Conservation (phyloP, 2,329 filamentous ascomycete species). For the Diaporthe ilicicola region DNA sequence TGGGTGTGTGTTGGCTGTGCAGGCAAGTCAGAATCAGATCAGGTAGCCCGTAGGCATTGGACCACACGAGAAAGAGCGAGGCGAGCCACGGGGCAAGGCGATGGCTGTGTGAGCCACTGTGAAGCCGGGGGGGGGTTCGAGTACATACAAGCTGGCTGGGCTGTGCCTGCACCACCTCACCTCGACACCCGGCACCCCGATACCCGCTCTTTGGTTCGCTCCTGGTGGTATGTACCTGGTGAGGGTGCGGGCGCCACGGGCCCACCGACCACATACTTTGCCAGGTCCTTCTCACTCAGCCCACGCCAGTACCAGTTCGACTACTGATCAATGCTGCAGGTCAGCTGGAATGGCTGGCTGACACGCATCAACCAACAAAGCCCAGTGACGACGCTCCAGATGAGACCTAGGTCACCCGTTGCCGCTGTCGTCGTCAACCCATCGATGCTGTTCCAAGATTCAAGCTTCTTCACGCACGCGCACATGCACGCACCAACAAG, state of each 20-base stretch:
- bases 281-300: slow-evolving; percentile 6
- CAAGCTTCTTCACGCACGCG: background rate
- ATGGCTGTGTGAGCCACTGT: slow-evolving; percentile 14
- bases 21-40: slow-evolving; percentile 1
- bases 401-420: too few relatives aligned
- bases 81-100: background rate
- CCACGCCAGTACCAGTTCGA: background rate
- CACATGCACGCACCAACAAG: background rate
- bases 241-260: background rate
- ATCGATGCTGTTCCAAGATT: background rate
- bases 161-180: slow-evolving; percentile 11
- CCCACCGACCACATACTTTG: slow-evolving; percentile 1
- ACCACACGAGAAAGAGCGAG: background rate
- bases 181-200: background rate
- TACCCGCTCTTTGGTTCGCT: slow-evolving; percentile 1
- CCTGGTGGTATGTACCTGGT: background rate
- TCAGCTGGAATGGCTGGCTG: background rate
- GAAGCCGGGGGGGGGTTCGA: background rate
- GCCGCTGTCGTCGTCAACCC: background rate
- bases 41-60: background rate
- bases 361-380: background rate
- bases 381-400: too few relatives aligned
- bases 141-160: background rate
- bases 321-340: background rate
- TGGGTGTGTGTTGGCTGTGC: slow-evolving; percentile 8